A percentile compares a stretch with the other conserved stretches of the same genome.
These are phyloP conservation scores for Polychaeton citri DNA, from an alignment of 2,329 filamentous ascomycete genomes.

Conservation along the genomic window DNA sequence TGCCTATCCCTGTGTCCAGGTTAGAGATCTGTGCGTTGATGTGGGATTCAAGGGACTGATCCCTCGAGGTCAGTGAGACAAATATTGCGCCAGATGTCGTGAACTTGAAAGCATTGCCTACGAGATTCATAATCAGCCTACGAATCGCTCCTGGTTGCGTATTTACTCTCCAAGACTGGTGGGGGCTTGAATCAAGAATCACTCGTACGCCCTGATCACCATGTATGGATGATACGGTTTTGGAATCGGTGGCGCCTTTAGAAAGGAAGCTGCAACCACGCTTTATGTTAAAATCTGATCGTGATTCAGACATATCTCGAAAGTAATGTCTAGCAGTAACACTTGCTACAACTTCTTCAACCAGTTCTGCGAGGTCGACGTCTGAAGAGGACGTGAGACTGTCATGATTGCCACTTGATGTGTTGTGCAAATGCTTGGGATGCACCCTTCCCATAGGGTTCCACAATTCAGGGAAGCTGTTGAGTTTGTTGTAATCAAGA, in stretches of 20 bases:
- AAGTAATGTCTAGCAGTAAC: not conserved
- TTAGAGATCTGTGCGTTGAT: not conserved
- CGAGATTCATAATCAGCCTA: conserved; percentile 27
- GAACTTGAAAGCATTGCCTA: conserved; percentile 36
- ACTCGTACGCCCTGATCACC: no score
- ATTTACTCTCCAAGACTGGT: not conserved
- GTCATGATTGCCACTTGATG: not conserved
- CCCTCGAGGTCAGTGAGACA: no score
- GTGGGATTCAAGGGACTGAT: conserved; percentile 3
- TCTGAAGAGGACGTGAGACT: not conserved
- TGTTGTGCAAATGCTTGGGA: not conserved
- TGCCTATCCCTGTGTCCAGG: conserved; percentile 51
- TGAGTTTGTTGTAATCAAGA: conserved; percentile 7
- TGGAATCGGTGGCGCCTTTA: not conserved
- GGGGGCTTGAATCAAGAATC: not conserved
- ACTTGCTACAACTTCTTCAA: not conserved
- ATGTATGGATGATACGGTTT: not conserved
- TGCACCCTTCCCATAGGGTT: not conserved
- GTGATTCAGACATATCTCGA: not conserved
- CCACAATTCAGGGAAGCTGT: no score
- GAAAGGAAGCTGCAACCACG: not conserved
- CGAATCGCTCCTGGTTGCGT: not conserved
- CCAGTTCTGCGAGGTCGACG: not conserved
- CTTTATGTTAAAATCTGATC: not conserved
- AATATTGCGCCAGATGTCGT: conserved; percentile 28